Conservation (phyloP, 2,329 filamentous ascomycete species). For the Microsporum canis region DNA sequence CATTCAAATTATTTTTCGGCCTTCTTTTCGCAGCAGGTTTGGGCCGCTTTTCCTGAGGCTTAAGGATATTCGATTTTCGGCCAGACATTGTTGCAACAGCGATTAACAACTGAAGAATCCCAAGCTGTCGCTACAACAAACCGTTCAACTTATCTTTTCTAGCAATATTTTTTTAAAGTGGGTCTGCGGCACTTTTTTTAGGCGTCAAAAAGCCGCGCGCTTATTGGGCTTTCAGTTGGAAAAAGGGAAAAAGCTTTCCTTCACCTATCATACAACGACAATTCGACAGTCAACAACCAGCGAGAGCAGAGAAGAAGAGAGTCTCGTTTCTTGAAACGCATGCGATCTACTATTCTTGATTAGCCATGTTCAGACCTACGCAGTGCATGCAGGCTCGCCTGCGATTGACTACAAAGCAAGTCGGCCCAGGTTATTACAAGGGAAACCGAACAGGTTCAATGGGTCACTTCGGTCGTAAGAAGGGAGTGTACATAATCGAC, state of each 20-base stretch:
- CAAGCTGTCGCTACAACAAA: background rate
- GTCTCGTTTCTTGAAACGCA: background rate
- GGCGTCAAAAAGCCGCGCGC: background rate
- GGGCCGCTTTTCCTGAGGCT: conserved; percentile 26
- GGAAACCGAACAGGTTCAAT: conserved; percentile 80
- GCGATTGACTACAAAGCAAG: conserved; percentile 87
- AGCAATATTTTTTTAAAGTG: conserved; percentile 2
- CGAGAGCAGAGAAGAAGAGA: background rate
- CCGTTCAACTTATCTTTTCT: background rate
- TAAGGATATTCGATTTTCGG: conserved; percentile 30
- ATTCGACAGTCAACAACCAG: background rate
- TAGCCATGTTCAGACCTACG: conserved; percentile 35
- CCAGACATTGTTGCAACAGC: conserved; percentile 28
- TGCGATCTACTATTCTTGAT: background rate
- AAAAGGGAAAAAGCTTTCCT: background rate
- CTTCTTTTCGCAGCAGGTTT: conserved; percentile 40
- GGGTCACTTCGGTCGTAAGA: conserved; percentile 58
- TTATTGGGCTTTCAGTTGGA: conserved; percentile 1
- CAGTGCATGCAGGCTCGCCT: conserved; percentile 52
- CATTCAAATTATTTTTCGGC: conserved; percentile 43
- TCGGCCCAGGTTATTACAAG: conserved; percentile 94
- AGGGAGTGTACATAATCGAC: conserved; percentile 59
- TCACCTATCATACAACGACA: background rate
- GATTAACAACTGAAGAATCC: background rate
- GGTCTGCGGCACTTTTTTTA: background rate